Evolutionary conservation across 108 stramenopile species (phyloP).

Genomic region (Pelagomonas calceolata): DNA sequence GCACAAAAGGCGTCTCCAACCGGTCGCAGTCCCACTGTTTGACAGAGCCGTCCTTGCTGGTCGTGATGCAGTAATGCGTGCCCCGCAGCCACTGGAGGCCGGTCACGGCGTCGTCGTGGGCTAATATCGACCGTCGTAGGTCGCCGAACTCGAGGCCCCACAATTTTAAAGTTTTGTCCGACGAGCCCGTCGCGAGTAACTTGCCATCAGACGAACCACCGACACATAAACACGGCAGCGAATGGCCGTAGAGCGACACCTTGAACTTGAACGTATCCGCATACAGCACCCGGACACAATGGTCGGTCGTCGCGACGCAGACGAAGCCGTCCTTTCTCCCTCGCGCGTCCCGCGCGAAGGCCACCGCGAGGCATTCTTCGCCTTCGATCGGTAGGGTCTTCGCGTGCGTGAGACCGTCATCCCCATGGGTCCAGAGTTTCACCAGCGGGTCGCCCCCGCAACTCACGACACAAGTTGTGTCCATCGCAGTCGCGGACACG

Average conservation of each 20-base stretch:
- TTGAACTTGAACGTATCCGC: slow-evolving; percentile 97
- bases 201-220: slow-evolving; percentile 85
- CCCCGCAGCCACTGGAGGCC: slow-evolving; percentile 65
- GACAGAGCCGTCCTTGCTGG: slow-evolving; percentile 81
- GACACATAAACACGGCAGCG: slow-evolving; percentile 83
- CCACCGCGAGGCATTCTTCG: slow-evolving; percentile 86
- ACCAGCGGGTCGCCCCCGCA: slow-evolving; percentile 87
- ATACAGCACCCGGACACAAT: slow-evolving; percentile 91
- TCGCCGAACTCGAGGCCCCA: slow-evolving; percentile 99
- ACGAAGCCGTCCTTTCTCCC: slow-evolving; percentile 56
- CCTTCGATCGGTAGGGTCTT: slow-evolving; percentile 80
- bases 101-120: slow-evolving; percentile 93
- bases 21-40: slow-evolving; percentile 95
- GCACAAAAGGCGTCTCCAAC: slow-evolving; percentile 49
- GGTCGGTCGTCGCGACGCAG: slow-evolving; percentile 79
- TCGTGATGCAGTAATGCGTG: slow-evolving; percentile 91
- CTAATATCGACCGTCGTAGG: slow-evolving; percentile 87
- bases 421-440: slow-evolving; percentile 63
- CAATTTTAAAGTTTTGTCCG: slow-evolving; percentile 94
- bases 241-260: slow-evolving; percentile 91
- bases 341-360: slow-evolving; percentile 59
- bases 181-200: slow-evolving; percentile 82
- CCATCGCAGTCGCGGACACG: slow-evolving; percentile 29
- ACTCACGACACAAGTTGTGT: slow-evolving; percentile 54
- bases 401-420: slow-evolving; percentile 54